Conservation (phyloP, 129 eudicot genomes). For the Centella asiatica region DNA sequence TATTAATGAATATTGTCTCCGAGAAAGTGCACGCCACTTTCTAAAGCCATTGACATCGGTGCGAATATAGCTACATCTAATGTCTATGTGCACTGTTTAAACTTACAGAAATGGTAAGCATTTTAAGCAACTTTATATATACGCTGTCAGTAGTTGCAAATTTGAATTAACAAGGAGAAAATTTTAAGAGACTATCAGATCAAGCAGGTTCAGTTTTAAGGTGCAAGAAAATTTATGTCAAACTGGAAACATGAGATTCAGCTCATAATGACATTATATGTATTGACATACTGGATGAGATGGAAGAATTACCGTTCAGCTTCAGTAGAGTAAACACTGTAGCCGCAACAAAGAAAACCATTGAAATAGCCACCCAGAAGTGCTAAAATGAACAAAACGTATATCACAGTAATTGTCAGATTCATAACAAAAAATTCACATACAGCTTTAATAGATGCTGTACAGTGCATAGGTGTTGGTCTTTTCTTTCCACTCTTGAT, state of each 20-base stretch:
- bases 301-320: slow-evolving; percentile 50
- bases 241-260: neutral
- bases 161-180: too few relatives aligned
- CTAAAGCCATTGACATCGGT: too few relatives aligned
- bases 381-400: slow-evolving; percentile 36
- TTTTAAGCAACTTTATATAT: too few relatives aligned
- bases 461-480: neutral
- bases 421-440: neutral
- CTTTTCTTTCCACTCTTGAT: slow-evolving; percentile 8
- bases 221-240: neutral
- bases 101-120: too few relatives aligned
- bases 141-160: too few relatives aligned
- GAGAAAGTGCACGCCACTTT: too few relatives aligned
- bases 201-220: too few relatives aligned
- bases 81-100: too few relatives aligned
- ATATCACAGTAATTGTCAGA: slow-evolving; percentile 16
- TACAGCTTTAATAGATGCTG: neutral
- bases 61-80: too few relatives aligned
- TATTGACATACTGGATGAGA: slow-evolving; percentile 7
- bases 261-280: neutral
- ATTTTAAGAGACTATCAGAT: too few relatives aligned
- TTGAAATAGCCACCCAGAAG: slow-evolving; percentile 96
- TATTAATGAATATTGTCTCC: too few relatives aligned
- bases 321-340: slow-evolving; percentile 77
- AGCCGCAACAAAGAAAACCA: slow-evolving; percentile 93